phyloP scores from a whole-genome alignment of 2,329 filamentous ascomycete genomes.

The Ophiosphaerella narmari region DNA sequence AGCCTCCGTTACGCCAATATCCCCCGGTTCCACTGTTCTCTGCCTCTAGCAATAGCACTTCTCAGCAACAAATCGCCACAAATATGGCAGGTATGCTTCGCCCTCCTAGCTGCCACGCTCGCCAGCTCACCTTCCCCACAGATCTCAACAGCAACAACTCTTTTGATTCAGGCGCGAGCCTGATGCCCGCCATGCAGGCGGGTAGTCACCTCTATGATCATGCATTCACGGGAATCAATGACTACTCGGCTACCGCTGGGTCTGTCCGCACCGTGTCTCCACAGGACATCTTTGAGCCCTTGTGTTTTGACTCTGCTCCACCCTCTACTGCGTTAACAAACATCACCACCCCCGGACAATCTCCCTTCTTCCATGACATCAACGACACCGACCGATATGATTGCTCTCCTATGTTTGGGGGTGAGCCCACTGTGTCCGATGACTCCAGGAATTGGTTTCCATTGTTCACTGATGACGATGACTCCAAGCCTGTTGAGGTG shows the following conservation, averaged over 20 bases:
- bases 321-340: conserved; percentile 82
- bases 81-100: conserved; percentile 47
- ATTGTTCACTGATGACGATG: conserved; percentile 67
- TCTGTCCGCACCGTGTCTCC: conserved; percentile 73
- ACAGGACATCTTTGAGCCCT: conserved; percentile 74
- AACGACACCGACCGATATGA: conserved; percentile 57
- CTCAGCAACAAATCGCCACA: conserved; percentile 45
- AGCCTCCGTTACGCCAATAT: conserved; percentile 58
- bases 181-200: conserved; percentile 49
- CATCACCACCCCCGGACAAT: conserved; percentile 79
- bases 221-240: conserved; percentile 54
- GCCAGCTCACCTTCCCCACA: conserved; percentile 37
- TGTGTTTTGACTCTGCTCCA: conserved; percentile 71
- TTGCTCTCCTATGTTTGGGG: conserved; percentile 76
- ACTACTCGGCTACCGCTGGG: conserved; percentile 43
- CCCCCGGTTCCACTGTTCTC: conserved; percentile 75
- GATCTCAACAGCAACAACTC: conserved; percentile 46
- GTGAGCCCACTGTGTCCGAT: conserved; percentile 58
- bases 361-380: conserved; percentile 69
- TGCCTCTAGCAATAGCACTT: conserved; percentile 60
- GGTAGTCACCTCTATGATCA: conserved; percentile 37
- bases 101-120: conserved; percentile 12
- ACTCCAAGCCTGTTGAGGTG: conserved; percentile 33
- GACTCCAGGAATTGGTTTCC: conserved; percentile 65
- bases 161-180: conserved; percentile 55